A percentile compares a stretch with the other conserved stretches of the same genome.
Conservation (phyloP, 331 rosid species). For the Quercus phellos region DNA sequence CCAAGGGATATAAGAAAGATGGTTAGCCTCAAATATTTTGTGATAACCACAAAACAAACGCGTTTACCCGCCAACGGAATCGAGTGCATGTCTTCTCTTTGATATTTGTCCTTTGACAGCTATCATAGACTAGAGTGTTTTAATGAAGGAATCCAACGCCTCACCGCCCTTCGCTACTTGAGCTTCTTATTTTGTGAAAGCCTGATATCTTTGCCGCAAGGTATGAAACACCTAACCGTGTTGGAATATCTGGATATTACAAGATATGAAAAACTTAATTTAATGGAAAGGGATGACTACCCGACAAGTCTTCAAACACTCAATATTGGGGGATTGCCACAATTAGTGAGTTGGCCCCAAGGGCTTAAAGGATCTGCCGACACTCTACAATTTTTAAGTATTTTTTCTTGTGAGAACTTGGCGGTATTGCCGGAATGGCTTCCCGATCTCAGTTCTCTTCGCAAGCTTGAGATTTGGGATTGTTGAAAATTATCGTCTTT, state of each 20-base stretch:
- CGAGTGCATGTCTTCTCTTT: conserved; percentile 15
- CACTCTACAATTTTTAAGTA: not conserved
- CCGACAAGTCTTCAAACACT: not conserved
- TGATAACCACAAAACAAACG: conserved; percentile 16
- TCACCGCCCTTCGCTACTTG: not conserved
- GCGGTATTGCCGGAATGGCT: conserved; percentile 21
- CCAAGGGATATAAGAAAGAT: conserved; percentile 18
- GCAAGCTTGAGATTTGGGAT: not conserved
- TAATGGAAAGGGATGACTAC: not conserved
- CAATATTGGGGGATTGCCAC: not conserved
- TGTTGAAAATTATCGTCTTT: conserved; percentile 20
- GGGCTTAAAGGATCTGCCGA: not conserved
- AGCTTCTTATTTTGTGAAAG: rapidly evolving
- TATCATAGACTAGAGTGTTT: conserved; percentile 10
- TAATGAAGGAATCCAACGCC: not conserved
- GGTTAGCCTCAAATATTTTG: conserved; percentile 11
- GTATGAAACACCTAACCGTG: conserved; percentile 1
- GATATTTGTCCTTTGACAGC: not conserved
- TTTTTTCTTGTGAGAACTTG: not conserved
- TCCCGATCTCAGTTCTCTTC: not conserved
- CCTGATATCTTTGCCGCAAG: not conserved
- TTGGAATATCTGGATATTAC: not conserved
- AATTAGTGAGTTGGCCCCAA: not conserved
- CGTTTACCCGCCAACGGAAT: conserved; percentile 4
- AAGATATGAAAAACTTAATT: not conserved